Percentiles rank a stretch among this genome's conserved stretches.
Conservation (phyloP, 2,329 filamentous ascomycete species). For the Bisporella sp. region DNA sequence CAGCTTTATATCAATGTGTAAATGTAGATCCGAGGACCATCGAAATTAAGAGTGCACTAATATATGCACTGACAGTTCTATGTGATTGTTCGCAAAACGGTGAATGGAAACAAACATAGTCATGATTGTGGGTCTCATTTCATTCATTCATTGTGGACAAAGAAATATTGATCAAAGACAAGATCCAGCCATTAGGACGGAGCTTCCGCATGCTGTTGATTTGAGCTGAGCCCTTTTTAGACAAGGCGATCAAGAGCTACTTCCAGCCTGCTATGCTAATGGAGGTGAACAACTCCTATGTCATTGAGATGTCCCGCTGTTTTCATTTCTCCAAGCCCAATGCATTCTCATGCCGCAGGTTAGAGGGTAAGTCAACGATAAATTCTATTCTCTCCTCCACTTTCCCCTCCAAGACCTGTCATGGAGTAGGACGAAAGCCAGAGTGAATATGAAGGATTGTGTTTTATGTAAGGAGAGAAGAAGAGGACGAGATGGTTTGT, state of each 20-base stretch:
- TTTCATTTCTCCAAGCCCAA: constrained; percentile 26
- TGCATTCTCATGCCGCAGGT: constrained; percentile 33
- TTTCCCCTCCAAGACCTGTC: constrained; percentile 62
- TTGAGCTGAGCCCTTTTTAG: too few species aligned
- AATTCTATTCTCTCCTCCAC: constrained; percentile 52
- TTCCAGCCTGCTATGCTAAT: too few species aligned
- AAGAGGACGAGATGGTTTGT: constrained; percentile 9
- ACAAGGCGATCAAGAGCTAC: too few species aligned
- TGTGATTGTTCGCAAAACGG: too few species aligned
- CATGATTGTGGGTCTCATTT: too few species aligned
- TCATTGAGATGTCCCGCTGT: constrained; percentile 18
- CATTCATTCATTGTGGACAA: too few species aligned
- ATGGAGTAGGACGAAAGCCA: constrained; percentile 48
- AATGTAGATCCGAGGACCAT: not conserved
- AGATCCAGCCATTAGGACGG: too few species aligned
- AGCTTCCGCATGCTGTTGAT: too few species aligned
- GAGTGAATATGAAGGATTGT: constrained; percentile 60
- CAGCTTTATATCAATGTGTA: not conserved
- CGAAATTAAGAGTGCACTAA: not conserved
- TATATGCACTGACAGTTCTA: too few species aligned
- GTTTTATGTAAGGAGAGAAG: constrained; percentile 36
- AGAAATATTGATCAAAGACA: too few species aligned
- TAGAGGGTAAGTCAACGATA: constrained; percentile 53
- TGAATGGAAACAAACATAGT: too few species aligned
- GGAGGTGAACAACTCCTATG: not conserved